phyloP scores from a whole-genome alignment of 768 basidiomycete genomes.

The Phaeotremella skinneri region DNA sequence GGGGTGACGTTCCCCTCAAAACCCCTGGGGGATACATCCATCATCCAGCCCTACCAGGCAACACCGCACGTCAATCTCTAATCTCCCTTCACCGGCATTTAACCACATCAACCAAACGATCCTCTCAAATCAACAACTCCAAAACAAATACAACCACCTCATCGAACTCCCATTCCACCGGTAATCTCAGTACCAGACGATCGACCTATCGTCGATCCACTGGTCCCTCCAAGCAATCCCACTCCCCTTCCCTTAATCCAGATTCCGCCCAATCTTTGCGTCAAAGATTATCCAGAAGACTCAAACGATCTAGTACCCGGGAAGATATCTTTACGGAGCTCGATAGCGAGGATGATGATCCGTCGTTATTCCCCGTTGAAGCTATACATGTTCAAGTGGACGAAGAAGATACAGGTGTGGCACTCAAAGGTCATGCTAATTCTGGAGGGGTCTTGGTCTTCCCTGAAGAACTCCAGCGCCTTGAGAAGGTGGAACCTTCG shows the following conservation, averaged over 20 bases:
- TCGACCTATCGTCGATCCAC: not conserved
- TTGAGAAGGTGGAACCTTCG: not conserved
- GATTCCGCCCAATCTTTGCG: slow-evolving; percentile 3
- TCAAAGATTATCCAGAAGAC: slow-evolving; percentile 10
- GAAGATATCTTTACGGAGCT: slow-evolving; percentile 37
- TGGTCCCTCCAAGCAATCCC: not conserved
- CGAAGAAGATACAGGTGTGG: not conserved
- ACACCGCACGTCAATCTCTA: not conserved
- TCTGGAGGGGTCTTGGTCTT: not conserved
- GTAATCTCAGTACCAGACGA: no score
- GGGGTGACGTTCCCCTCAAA: not conserved
- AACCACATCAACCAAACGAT: not conserved
- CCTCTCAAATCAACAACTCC: slow-evolving; percentile 3
- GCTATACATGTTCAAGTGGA: not conserved
- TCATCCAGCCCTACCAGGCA: not conserved
- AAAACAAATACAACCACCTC: not conserved
- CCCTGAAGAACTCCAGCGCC: not conserved
- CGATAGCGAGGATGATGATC: slow-evolving; percentile 15
- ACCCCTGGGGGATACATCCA: not conserved
- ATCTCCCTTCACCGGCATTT: not conserved
- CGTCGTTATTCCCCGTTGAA: slow-evolving; percentile 3
- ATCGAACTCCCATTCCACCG: not conserved
- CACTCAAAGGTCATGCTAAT: no score
- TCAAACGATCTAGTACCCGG: slow-evolving; percentile 16
- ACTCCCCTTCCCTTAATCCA: not conserved